A percentile compares a stretch with the other conserved stretches of the same genome.
Conservation (phyloP, 805 yeast species). For the Torulaspora indica region DNA sequence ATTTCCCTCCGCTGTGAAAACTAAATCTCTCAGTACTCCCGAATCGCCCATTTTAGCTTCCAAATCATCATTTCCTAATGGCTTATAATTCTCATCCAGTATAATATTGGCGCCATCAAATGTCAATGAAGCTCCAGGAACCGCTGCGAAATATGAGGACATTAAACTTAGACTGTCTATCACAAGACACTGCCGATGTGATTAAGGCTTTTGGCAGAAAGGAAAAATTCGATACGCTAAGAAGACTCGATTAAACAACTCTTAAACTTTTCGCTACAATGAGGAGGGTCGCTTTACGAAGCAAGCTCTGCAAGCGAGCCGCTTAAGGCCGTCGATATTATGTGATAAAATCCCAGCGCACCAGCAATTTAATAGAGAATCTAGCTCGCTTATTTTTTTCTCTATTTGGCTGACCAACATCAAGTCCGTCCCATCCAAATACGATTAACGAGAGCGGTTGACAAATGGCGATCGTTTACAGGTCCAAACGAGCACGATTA, state of each 20-base stretch:
- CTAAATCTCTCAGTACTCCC: conserved; percentile 13
- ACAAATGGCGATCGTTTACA: background rate
- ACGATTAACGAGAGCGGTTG: background rate
- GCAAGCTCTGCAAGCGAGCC: background rate
- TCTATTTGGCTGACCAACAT: background rate
- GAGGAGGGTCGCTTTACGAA: background rate
- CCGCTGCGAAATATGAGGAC: conserved; percentile 28
- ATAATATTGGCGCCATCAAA: conserved; percentile 23
- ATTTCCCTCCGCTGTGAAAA: conserved; percentile 26
- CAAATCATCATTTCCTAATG: background rate
- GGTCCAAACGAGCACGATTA: background rate
- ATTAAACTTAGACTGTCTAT: conserved; percentile 4
- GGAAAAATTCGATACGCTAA: too few relatives aligned
- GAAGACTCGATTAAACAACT: too few relatives aligned
- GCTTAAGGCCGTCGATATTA: background rate
- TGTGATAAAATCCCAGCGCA: background rate
- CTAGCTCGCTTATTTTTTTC: background rate
- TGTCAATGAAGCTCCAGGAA: conserved; percentile 26
- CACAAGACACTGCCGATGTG: too few relatives aligned
- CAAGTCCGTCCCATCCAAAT: background rate
- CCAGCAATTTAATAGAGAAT: background rate
- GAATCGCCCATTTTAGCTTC: background rate
- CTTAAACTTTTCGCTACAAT: too few relatives aligned
- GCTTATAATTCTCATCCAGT: conserved; percentile 5
- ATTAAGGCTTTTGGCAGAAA: too few relatives aligned